phyloP scores from a whole-genome alignment of 2,329 filamentous ascomycete genomes.

The Sarocladiaceae sp. region DNA sequence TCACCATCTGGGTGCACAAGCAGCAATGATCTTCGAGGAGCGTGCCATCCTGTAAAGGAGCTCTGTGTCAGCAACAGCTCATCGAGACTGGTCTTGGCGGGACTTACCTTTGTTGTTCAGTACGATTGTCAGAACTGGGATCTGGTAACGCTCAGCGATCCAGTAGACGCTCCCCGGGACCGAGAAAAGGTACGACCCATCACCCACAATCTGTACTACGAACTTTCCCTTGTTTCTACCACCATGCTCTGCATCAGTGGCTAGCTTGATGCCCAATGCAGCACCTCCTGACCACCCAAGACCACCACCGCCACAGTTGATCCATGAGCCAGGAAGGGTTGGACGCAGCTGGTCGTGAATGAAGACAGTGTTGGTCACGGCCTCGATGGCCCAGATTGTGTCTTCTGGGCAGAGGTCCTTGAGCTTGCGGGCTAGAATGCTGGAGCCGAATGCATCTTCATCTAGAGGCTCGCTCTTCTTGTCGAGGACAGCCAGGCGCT shows the following conservation, averaged over 20 bases:
- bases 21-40: slow-evolving; percentile 50
- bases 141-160: slow-evolving; percentile 50
- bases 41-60: slow-evolving; percentile 48
- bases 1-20: slow-evolving; percentile 56
- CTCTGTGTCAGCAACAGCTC: not conserved
- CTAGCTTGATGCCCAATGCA: slow-evolving; percentile 70
- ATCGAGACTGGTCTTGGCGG: too few relatives aligned
- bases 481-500: slow-evolving; percentile 56
- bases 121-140: slow-evolving; percentile 51
- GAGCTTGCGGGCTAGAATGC: slow-evolving; percentile 19
- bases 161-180: slow-evolving; percentile 53
- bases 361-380: slow-evolving; percentile 63
- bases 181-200: slow-evolving; percentile 53
- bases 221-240: slow-evolving; percentile 45
- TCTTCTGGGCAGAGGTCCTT: slow-evolving; percentile 23
- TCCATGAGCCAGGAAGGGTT: slow-evolving; percentile 63
- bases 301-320: slow-evolving; percentile 74
- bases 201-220: slow-evolving; percentile 53
- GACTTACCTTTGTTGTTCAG: slow-evolving; percentile 53
- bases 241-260: slow-evolving; percentile 34
- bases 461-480: slow-evolving; percentile 51
- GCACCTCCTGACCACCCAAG: slow-evolving; percentile 74
- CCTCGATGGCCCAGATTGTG: slow-evolving; percentile 71
- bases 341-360: slow-evolving; percentile 67
- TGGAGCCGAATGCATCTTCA: slow-evolving; percentile 45